Evolutionary conservation across 192 early-diverging fungal species (phyloP).

Genomic region (Coemansia sp.): DNA sequence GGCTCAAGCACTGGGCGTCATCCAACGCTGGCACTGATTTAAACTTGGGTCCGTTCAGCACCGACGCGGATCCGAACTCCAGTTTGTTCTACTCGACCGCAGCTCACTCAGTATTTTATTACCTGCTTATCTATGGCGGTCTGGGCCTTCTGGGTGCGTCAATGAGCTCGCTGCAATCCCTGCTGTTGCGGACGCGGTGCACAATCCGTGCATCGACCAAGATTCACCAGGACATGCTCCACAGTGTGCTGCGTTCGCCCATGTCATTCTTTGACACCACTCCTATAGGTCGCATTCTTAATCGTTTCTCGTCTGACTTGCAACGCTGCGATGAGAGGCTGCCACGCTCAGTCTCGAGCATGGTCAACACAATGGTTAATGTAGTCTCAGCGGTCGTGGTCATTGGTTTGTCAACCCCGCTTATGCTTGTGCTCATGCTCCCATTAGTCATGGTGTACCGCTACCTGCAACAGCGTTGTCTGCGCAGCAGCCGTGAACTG

Average conservation of each 20-base stretch:
- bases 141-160: background rate
- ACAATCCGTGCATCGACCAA: background rate
- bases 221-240: slow-evolving; percentile 10
- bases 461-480: no score
- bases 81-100: background rate
- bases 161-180: background rate
- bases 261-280: slow-evolving; percentile 14
- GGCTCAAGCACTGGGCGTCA: slow-evolving; percentile 18
- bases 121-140: slow-evolving; percentile 5
- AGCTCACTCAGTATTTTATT: background rate
- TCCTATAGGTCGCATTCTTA: slow-evolving; percentile 5
- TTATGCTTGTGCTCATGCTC: no score
- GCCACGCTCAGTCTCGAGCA: no score
- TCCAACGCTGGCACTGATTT: background rate
- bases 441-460: no score
- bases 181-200: background rate
- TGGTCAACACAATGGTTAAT: no score
- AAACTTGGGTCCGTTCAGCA: background rate
- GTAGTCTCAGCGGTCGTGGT: no score
- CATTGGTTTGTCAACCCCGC: no score
- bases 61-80: no score
- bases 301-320: slow-evolving; percentile 10
- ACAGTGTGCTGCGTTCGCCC: slow-evolving; percentile 7
- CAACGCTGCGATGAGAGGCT: background rate
- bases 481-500: no score